Evolutionary conservation across 1,139 yeast genomes (phyloP), one percentile per base, ranked within the genome.

Genomic region (Hemisphaericaspora xylofermentans): DNA sequence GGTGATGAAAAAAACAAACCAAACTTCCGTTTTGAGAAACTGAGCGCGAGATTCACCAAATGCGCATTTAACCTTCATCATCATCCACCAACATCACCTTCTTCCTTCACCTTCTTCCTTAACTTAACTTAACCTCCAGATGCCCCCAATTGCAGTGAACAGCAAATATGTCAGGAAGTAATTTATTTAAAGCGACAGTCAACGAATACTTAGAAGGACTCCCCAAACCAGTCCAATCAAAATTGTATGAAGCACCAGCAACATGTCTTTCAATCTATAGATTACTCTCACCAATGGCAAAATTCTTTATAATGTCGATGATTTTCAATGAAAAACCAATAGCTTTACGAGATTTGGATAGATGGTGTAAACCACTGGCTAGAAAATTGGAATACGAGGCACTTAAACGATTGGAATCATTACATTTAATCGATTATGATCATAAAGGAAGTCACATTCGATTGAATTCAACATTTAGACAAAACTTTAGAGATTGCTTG

Each of bases 191-290:
- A 56, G 78, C 85, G 31, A 86, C 93, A 5, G 95, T 93, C 50
- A 88, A 87, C 56, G 95, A 87, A 53, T 91, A 93, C 60, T 71
- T 93, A 45, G 97, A 89, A 57, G 89, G 87, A 15, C 78, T 93
- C 14, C 96, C 98, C 2, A 88, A 84, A 54, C 71, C 84, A 6
- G 88, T 89, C 13, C 91, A 89, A 52, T 75, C 84, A 18, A 78
- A 91, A 54, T 74, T 93, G 21, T 93, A 86, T 62, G 73, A 65
- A 44, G 71, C 79, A 40, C 96, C 98, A 2, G 96, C 97, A 13
- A 88, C 98, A 43, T 91, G 98, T 58, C 70, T 93, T 38, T 95
- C 98, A 2, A 84, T 93, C 17, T 91, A 83, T 60, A 75, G 98
- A 48, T 71, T 93, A 46, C 71, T 94, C 24, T 96, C 98, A 0